These are phyloP conservation scores for Mimosa pudica DNA, from an alignment of 306 rosid species.

Conservation along the genomic window DNA sequence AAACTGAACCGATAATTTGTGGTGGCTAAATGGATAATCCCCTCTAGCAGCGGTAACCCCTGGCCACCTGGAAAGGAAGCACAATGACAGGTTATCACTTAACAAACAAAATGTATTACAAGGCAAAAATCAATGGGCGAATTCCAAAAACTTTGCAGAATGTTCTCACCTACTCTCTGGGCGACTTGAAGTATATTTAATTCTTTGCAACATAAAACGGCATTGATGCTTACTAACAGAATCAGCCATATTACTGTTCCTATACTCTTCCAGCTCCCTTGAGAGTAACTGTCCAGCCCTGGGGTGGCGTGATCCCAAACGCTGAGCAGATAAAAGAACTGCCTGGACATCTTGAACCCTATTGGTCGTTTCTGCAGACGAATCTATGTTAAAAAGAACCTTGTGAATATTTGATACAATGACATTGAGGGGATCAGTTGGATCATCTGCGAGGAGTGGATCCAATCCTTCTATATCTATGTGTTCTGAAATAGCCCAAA, in stretches of 20 bases:
- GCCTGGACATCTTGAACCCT: slow-evolving; percentile 98
- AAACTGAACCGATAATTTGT: slow-evolving; percentile 94
- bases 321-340: slow-evolving; percentile 84
- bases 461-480: slow-evolving; percentile 95
- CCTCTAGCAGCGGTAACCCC: slow-evolving; percentile 96
- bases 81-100: background rate
- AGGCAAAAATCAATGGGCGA: slow-evolving; percentile 24
- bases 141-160: slow-evolving; percentile 30
- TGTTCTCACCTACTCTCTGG: slow-evolving; percentile 66
- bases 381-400: slow-evolving; percentile 79
- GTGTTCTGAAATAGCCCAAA: slow-evolving; percentile 95
- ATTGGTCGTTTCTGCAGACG: slow-evolving; percentile 83
- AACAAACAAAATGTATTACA: slow-evolving; percentile 24
- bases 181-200: slow-evolving; percentile 80
- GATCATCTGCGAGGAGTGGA: slow-evolving; percentile 98
- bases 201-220: slow-evolving; percentile 90
- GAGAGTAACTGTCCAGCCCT: slow-evolving; percentile 89
- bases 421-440: slow-evolving; percentile 91
- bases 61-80: slow-evolving; percentile 75
- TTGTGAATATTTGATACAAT: slow-evolving; percentile 76
- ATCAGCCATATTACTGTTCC: slow-evolving; percentile 72
- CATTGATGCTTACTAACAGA: slow-evolving; percentile 97
- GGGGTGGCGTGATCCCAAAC: slow-evolving; percentile 88
- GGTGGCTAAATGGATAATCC: slow-evolving; percentile 99
- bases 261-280: slow-evolving; percentile 95